phyloP scores from a whole-genome alignment of 1,284 basidiomycete species.

The Ustilago tritici region DNA sequence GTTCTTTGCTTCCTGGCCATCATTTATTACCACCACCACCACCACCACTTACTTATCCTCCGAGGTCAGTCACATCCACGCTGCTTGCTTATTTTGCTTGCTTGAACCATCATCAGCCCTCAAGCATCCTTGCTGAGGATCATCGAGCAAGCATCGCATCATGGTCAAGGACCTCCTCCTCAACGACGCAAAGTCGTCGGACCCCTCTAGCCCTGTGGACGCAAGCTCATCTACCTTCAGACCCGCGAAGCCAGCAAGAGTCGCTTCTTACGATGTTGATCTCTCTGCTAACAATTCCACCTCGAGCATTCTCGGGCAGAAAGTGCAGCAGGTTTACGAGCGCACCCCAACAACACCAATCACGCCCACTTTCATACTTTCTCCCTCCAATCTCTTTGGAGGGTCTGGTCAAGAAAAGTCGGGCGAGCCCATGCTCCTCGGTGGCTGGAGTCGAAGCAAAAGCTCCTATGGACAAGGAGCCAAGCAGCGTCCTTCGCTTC shows the following conservation, averaged over 20 bases:
- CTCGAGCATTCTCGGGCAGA: not conserved
- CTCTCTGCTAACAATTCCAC: not conserved
- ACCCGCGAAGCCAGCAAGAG: slow-evolving; percentile 15
- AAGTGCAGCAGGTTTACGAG: slow-evolving; percentile 9
- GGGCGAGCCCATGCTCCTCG: slow-evolving; percentile 27
- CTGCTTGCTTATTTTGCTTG: not conserved
- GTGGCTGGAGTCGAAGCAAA: slow-evolving; percentile 29
- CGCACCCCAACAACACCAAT: slow-evolving; percentile 24
- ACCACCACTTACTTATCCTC: not conserved
- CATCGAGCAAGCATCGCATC: not conserved
- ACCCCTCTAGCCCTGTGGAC: slow-evolving; percentile 3
- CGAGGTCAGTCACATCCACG: not conserved
- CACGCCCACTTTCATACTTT: slow-evolving; percentile 25
- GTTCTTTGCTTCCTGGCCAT: not conserved
- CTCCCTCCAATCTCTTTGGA: slow-evolving; percentile 7
- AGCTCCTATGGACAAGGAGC: slow-evolving; percentile 6
- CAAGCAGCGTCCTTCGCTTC: slow-evolving; percentile 35
- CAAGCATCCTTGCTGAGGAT: slow-evolving; percentile 1
- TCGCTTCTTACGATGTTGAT: slow-evolving; percentile 11
- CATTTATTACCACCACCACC: not conserved
- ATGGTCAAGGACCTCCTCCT: slow-evolving; percentile 11
- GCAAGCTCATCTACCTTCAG: not conserved
- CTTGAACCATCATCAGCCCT: not conserved
- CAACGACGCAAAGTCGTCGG: not conserved
- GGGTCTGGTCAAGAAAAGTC: slow-evolving; percentile 6